Conservation (phyloP, 2,329 filamentous ascomycete genomes). For the Fusarium concolor region DNA sequence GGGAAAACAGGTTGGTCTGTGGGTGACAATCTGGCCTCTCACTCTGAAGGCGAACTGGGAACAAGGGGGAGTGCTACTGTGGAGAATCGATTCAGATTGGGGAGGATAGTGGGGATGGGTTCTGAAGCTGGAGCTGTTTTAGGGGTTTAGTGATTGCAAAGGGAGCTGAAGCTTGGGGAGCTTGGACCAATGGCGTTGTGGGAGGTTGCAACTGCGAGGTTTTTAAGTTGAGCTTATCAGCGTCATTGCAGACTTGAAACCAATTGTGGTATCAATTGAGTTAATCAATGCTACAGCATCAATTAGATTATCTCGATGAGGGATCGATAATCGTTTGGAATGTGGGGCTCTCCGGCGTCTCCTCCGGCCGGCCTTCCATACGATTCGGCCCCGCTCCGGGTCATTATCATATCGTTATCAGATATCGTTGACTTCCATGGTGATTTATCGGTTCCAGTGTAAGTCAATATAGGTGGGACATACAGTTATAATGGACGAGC, state of each 20-base stretch:
- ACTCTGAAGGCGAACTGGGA: conserved; percentile 31
- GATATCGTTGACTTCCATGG: conserved; percentile 3
- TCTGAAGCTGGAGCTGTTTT: conserved; percentile 23
- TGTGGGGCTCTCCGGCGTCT: background rate
- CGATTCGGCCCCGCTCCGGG: conserved; percentile 25
- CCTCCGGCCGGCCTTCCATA: background rate
- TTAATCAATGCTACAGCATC: background rate
- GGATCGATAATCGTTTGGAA: background rate
- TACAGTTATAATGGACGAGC: background rate
- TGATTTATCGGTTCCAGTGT: background rate
- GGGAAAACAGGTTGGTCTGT: conserved; percentile 22
- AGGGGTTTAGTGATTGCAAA: conserved; percentile 16
- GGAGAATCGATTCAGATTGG: conserved; percentile 14
- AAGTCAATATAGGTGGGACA: background rate
- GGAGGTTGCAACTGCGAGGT: background rate
- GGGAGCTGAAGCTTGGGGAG: conserved; percentile 11
- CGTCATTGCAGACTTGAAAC: background rate
- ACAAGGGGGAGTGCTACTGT: conserved; percentile 29
- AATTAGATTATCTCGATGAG: background rate
- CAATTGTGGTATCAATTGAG: background rate
- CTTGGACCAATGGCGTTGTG: conserved; percentile 30
- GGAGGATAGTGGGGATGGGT: conserved; percentile 3
- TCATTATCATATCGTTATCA: conserved; percentile 9
- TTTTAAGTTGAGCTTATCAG: background rate
- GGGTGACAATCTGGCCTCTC: conserved; percentile 48